Conservation (phyloP, 1,284 basidiomycete genomes). For the Phlebopus sp. region DNA sequence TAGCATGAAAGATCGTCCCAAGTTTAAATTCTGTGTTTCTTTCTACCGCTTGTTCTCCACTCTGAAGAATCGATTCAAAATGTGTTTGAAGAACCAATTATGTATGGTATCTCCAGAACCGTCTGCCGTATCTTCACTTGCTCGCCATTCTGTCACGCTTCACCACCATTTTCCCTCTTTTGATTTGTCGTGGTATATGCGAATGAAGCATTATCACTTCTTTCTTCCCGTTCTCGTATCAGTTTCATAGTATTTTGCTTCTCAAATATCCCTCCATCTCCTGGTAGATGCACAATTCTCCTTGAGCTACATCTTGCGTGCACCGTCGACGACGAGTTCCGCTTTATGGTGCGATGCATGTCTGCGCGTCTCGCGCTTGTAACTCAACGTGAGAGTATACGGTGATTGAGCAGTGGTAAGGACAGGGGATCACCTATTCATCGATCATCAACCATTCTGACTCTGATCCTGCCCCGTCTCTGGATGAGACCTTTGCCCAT, state of each 20-base stretch:
- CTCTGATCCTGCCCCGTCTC: conserved; percentile 72
- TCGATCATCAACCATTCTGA: conserved; percentile 83
- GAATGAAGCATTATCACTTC: conserved; percentile 18
- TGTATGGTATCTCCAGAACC: conserved; percentile 35
- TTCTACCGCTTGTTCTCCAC: conserved; percentile 14
- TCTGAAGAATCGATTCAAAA: conserved; percentile 27
- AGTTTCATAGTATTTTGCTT: conserved; percentile 17
- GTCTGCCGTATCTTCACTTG: conserved; percentile 23
- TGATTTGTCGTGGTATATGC: conserved; percentile 18
- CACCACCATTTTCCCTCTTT: conserved; percentile 17
- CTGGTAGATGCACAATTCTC: conserved; percentile 27
- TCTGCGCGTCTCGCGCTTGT: no score
- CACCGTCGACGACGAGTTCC: conserved; percentile 17
- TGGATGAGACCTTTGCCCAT: conserved; percentile 69
- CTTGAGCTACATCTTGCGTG: conserved; percentile 18
- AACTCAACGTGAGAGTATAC: conserved; percentile 2
- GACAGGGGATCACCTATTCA: conserved; percentile 15
- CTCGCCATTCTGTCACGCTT: conserved; percentile 20
- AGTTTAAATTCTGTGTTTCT: conserved; percentile 22
- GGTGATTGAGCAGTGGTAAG: neutral
- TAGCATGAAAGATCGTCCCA: conserved; percentile 4
- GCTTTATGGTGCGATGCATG: conserved; percentile 7
- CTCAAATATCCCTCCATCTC: conserved; percentile 23
- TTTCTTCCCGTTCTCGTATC: conserved; percentile 17
- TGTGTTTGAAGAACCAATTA: conserved; percentile 22